Evolutionary conservation across 768 basidiomycete species (phyloP).

Genomic region (Porpolomopsis calyptriformis): DNA sequence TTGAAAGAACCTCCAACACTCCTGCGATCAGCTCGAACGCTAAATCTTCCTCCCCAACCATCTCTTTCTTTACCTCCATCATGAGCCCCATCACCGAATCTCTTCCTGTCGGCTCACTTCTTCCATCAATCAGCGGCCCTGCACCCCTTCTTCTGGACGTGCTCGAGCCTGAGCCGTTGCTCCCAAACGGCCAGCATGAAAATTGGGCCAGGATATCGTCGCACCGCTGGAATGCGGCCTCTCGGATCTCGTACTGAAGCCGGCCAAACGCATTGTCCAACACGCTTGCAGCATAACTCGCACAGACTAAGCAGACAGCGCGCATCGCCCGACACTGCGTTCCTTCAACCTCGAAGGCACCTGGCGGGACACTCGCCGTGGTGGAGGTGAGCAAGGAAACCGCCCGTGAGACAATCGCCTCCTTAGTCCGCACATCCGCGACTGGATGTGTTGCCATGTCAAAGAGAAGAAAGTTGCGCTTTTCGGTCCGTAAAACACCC

Average conservation of each 20-base stretch:
- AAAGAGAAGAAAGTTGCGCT: conserved; percentile 96
- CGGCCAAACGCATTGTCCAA: conserved; percentile 89
- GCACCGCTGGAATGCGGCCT: conserved; percentile 85
- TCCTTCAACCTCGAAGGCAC: conserved; percentile 65
- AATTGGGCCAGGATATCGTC: conserved; percentile 94
- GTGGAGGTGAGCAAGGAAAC: conserved; percentile 72
- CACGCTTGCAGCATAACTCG: conserved; percentile 91
- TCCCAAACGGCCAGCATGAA: conserved; percentile 78
- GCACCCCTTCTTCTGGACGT: conserved; percentile 27
- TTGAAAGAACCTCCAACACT: conserved; percentile 85
- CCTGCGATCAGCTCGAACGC: conserved; percentile 88
- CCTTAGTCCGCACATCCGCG: conserved; percentile 85
- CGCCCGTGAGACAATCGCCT: conserved; percentile 66
- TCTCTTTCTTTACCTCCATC: conserved; percentile 64
- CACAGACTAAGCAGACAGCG: conserved; percentile 78
- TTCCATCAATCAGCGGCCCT: conserved; percentile 43
- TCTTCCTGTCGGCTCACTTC: conserved; percentile 40
- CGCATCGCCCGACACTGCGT: conserved; percentile 72
- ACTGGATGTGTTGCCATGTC: conserved; percentile 99
- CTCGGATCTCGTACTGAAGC: conserved; percentile 85
- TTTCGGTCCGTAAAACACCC: conserved; percentile 96
- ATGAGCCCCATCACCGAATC: conserved; percentile 68
- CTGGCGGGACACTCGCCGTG: conserved; percentile 67
- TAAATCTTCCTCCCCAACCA: conserved; percentile 61
- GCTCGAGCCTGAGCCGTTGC: conserved; percentile 13